Base-by-base conservation (phyloP, 306 rosid genomes). In the Morella rubra region DNA sequence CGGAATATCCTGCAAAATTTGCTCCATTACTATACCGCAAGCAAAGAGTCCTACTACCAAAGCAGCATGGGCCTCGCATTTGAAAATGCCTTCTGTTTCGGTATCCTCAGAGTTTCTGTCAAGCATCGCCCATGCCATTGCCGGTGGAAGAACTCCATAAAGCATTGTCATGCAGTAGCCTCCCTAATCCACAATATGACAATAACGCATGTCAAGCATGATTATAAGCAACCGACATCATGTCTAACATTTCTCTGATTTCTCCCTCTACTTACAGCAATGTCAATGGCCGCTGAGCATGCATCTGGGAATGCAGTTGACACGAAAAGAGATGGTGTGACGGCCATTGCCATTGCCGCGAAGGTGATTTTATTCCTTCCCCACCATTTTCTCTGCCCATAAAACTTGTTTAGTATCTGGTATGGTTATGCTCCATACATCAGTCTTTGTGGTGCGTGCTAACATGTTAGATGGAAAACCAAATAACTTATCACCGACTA, bases 131-230 rank as follows among this genome's bases (percentile, higher is more conserved):
- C 90, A 90, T 12, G 93, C 91, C 95, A 90, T 90, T 76, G 90
- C 94, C 5, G 95, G 97, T 15, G 95, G 97, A 44, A 90, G 91
- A 87, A 91, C 86, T 78, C 97, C 97, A 81, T 62, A 91, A 44
- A 89, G 83, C 76, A 88, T 85, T 73, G 93, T 84, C 97, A 91
- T 86, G 71, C 95, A 88, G 79, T 92, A 90, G 12, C 91, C 96
- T 67, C 97, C 97, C 96, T 92, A 73, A 46, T 79, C 46, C 79
- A 81, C 42, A 74, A 27, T 27, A 27, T 27, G 32, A 27, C 32
- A 27, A 27, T 27, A 27, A 27, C 32, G 32, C 32, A 27, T 27
- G 32, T 1, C 22, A 42, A 65, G 10, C 32, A 18, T 18, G 46
- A 41, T 8, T 18, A 18, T 41, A 40, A 18, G 18, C 70, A 41